Evolutionary conservation across 1,139 yeast species (phyloP), one percentile per base, ranked within the genome.

Genomic region (Kluyveromyces sp.): DNA sequence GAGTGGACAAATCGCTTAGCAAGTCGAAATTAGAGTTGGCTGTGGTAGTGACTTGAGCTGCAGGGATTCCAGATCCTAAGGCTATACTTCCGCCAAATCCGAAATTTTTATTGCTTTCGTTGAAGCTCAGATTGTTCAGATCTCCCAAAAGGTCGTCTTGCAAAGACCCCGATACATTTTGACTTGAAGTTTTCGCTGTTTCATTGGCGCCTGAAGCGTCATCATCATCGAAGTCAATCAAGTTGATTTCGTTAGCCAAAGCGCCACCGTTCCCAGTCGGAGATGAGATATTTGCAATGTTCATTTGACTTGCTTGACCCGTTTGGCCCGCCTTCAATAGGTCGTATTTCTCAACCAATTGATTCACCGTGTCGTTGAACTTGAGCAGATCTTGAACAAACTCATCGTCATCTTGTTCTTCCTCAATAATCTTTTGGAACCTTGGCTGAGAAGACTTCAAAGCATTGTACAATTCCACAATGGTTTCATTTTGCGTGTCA

Each of bases 361-460:
- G 71, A 56, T 86, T 83, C 51, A 89, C 83, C 48, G 76, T 75
- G 60, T 87, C 96, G 61, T 87, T 87, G 49, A 92, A 71, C 22
- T 72, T 72, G 45, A 86, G 70, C 47, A 92, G 69, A 48, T 77
- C 80, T 43, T 71, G 71, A 37, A 87, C 84, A 15, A 84, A 77
- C 20, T 71, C 80, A 51, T 78, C 86, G 55, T 83, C 81, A 29
- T 74, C 78, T 40, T 78, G 78, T 54, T 83, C 88, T 58, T 85
- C 94, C 51, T 76, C 79, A 50, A 88, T 79, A 57, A 94, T 83
- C 55, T 81, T 83, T 60, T 84, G 85, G 52, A 92, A 76, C 57
- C 85, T 88, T 34, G 97, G 96, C 58, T 83, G 89, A 22, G 96
- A 80, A 42, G 81, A 80, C 63, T 85, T 88, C 51, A 94, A 71